Percentiles rank a stretch among this genome's conserved stretches.
These are phyloP conservation scores for Gonium pectorale DNA, from an alignment of 139 green algal species.

Conservation along the genomic window DNA sequence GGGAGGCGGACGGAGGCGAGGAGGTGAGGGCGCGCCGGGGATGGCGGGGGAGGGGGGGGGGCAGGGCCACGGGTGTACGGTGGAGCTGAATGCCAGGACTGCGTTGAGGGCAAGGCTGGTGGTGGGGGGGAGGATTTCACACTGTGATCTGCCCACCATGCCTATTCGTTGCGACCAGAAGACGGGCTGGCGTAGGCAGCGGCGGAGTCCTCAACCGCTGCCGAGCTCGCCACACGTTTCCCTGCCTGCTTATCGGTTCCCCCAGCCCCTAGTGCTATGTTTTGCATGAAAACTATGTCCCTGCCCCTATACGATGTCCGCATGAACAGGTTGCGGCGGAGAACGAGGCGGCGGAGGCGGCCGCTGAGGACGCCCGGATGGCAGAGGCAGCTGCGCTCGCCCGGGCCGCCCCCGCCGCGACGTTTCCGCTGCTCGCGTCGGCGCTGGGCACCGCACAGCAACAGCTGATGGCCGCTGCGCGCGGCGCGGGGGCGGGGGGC, in stretches of 20 bases:
- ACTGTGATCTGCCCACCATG: too few relatives aligned
- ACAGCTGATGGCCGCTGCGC: conserved; percentile 33
- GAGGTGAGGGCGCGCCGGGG: conserved; percentile 61
- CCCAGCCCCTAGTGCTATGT: too few relatives aligned
- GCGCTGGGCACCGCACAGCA: conserved; percentile 47
- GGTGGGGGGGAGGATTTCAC: too few relatives aligned
- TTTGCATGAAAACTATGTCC: background rate
- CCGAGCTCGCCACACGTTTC: too few relatives aligned
- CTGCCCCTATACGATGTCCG: background rate
- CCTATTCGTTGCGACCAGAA: too few relatives aligned
- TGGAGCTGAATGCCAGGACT: too few relatives aligned
- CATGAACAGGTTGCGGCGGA: conserved; percentile 57
- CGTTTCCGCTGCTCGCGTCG: conserved; percentile 65
- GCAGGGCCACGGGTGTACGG: too few relatives aligned
- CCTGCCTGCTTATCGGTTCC: too few relatives aligned
- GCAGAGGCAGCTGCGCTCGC: conserved; percentile 69
- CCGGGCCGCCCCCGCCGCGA: conserved; percentile 53
- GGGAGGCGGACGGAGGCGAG: conserved; percentile 25
- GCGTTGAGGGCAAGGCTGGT: too few relatives aligned
- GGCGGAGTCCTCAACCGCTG: too few relatives aligned
- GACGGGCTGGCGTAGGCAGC: too few relatives aligned
- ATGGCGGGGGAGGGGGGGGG: conserved; percentile 73
- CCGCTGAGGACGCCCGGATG: conserved; percentile 73
- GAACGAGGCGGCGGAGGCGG: conserved; percentile 68
- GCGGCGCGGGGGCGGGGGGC: background rate